Evolutionary conservation across 2,329 filamentous ascomycete genomes (phyloP).

Genomic region (Penicillium hordei): DNA sequence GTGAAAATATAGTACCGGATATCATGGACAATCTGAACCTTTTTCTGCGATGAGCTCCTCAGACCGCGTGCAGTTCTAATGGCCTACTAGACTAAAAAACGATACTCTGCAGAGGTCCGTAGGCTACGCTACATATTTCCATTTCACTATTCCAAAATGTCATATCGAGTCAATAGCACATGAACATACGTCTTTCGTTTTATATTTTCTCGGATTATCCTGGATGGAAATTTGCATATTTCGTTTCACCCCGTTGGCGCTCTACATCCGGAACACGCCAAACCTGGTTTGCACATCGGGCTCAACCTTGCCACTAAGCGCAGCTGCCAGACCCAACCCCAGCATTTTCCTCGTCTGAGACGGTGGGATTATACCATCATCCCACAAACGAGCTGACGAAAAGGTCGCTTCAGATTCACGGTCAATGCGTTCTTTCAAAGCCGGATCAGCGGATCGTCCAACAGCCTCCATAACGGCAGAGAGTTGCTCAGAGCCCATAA

Average conservation of each 20-base stretch:
- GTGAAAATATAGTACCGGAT: neutral
- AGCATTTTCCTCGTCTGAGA: slow-evolving; percentile 72
- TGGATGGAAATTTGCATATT: neutral
- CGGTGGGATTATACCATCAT: slow-evolving; percentile 77
- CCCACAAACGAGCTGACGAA: slow-evolving; percentile 87
- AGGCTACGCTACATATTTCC: neutral
- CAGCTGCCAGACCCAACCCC: slow-evolving; percentile 69
- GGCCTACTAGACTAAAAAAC: neutral
- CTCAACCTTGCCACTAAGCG: slow-evolving; percentile 66
- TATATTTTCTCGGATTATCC: neutral
- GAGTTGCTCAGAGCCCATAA: slow-evolving; percentile 95
- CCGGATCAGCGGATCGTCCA: slow-evolving; percentile 76
- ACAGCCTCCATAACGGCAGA: slow-evolving; percentile 93
- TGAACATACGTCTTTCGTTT: neutral
- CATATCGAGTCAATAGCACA: too few relatives aligned
- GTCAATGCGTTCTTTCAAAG: slow-evolving; percentile 81
- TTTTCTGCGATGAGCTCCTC: neutral
- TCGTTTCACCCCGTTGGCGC: neutral
- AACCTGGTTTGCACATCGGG: slow-evolving; percentile 63
- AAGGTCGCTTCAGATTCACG: slow-evolving; percentile 85
- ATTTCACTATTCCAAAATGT: neutral
- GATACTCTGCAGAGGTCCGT: too few relatives aligned
- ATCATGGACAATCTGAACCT: neutral
- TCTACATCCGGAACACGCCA: slow-evolving; percentile 79
- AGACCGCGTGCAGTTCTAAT: neutral